Base-by-base conservation (phyloP, 495 filamentous ascomycete species). In the Amphirosellinia nigrospora region DNA sequence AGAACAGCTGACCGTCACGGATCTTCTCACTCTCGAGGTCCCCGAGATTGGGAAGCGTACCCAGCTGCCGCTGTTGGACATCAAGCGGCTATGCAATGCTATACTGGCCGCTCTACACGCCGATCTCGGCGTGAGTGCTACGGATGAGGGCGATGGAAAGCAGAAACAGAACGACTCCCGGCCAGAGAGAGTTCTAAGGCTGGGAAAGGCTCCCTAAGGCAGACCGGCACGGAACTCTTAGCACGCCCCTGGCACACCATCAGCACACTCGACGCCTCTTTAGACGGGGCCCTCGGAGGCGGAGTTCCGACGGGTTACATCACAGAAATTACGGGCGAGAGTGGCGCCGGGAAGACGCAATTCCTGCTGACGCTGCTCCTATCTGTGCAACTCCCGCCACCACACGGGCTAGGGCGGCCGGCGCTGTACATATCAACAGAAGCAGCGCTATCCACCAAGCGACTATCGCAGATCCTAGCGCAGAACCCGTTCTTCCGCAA, bases 341-440 rank as follows among this genome's bases (percentile, higher is more conserved):
- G 93, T 80, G 96, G 94, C 74, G 91, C 92, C 72, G 96, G 96
- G 75, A 99, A 99, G 84, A 98, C 96, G 19, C 96, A 99, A 79
- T 90, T 98, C 80, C 92, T 98, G 26, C 84, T 93, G 6, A 90
- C 89, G 43, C 87, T 99, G 32, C 89, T 94, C 45, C 87, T 97
- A 38, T 86, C 94, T 16, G 87, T 87, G 13, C 96, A 98, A 76
- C 91, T 98, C 16, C 89, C 91, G 4, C 80, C 88, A 2, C 91
- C 92, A 0, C 81, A 85, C 39, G 95, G 94, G 3, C 84, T 96
- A 11, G 85, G 83, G 28, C 86, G 88, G 59, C 83, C 88, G 15
- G 89, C 92, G 0, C 84, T 99, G 10, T 98, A 99, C 84, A 93
- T 99, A 79, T 96, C 93, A n/a, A 99, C 96, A 46, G 96, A 98